Percentiles rank a stretch among this genome's conserved stretches.
Conservation (phyloP, 202 grass and related monocot genomes). For the Carex sylvatica region DNA sequence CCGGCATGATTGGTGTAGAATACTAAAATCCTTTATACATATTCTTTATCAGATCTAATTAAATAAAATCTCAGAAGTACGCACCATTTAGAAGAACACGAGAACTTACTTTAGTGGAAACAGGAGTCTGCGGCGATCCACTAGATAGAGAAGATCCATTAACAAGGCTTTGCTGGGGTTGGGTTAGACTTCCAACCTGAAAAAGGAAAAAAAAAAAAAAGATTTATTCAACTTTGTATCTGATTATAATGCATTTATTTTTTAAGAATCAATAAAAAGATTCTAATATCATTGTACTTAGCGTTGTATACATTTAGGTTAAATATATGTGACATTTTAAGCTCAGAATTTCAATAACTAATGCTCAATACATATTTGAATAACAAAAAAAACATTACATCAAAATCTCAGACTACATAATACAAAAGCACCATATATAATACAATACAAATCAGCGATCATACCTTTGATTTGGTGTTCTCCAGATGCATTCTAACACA, state of each 20-base stretch:
- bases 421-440: no score
- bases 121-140: constrained; percentile 35
- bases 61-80: not conserved
- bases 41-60: not conserved
- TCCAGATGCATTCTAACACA: constrained; percentile 74
- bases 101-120: constrained; percentile 39
- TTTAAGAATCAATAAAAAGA: not conserved
- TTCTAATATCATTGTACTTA: not conserved
- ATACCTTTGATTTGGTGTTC: constrained; percentile 77
- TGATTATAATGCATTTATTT: not conserved
- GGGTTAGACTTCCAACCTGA: constrained; percentile 44
- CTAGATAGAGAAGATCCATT: constrained; percentile 32
- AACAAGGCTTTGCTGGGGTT: constrained; percentile 29
- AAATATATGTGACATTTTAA: no score
- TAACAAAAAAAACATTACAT: no score
- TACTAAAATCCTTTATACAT: not conserved
- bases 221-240: not conserved
- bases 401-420: no score
- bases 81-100: constrained; percentile 2
- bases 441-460: no score
- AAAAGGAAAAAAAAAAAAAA: constrained; percentile 10
- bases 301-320: no score
- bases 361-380: no score
- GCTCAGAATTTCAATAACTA: no score
- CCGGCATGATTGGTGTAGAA: not conserved